Evolutionary conservation across 805 yeast species (phyloP).

Genomic region (Grigorovia humatica): DNA sequence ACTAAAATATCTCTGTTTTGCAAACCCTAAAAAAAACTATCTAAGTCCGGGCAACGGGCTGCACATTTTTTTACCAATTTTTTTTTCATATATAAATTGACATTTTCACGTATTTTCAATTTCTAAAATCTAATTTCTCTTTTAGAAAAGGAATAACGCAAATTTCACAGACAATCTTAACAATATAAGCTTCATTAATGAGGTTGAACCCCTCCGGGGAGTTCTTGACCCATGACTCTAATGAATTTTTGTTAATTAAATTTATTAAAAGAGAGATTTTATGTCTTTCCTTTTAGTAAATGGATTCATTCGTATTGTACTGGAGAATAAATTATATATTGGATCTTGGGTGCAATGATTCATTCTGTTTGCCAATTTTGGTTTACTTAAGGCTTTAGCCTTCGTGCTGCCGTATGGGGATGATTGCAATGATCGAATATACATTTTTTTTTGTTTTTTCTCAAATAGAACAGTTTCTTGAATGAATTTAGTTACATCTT

Average conservation of each 20-base stretch:
- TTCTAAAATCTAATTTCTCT: not conserved
- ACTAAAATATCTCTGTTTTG: no score
- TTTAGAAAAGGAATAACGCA: constrained; percentile 37
- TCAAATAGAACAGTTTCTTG: not conserved
- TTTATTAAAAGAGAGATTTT: not conserved
- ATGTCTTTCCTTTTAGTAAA: not conserved
- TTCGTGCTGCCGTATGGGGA: constrained; percentile 71
- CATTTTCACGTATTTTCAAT: not conserved
- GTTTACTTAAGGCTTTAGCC: constrained; percentile 53
- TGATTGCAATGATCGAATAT: constrained; percentile 41
- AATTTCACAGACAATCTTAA: constrained; percentile 53
- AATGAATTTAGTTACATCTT: not conserved
- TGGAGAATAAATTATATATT: constrained; percentile 44
- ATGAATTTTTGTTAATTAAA: constrained; percentile 37
- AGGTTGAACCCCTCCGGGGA: constrained; percentile 57
- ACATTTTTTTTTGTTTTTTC: constrained; percentile 19
- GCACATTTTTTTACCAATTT: not conserved
- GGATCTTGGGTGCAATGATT: constrained; percentile 69
- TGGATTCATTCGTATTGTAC: constrained; percentile 33
- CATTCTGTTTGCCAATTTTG: constrained; percentile 37
- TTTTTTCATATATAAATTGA: no score
- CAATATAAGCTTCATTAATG: constrained; percentile 51
- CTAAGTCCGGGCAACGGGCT: no score
- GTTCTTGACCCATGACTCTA: constrained; percentile 61
- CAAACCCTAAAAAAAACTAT: no score